Conservation (phyloP, 768 basidiomycete genomes). For the Auricularia cornea region DNA sequence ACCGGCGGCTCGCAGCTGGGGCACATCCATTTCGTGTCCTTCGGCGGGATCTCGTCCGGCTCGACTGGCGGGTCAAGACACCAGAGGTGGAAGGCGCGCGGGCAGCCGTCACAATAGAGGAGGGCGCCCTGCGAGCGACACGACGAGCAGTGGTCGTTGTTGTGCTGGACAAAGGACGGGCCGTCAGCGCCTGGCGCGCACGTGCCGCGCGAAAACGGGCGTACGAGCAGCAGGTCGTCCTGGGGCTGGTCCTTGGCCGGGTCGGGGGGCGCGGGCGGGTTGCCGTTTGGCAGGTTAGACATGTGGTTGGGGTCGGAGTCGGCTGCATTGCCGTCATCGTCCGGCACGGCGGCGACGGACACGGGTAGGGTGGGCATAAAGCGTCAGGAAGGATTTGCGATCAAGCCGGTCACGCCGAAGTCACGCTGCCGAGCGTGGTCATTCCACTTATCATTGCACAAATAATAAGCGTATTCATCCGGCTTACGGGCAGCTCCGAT, state of each 20-base stretch:
- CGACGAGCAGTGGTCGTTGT: slow-evolving; percentile 81
- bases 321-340: slow-evolving; percentile 1
- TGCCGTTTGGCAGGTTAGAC: not conserved
- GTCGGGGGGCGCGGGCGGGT: not conserved
- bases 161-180: slow-evolving; percentile 29
- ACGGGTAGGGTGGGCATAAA: no score
- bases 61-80: slow-evolving; percentile 96
- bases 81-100: slow-evolving; percentile 90
- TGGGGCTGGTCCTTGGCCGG: not conserved
- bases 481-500: not conserved
- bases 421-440: no score
- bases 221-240: not conserved
- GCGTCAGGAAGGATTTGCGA: no score
- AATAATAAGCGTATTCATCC: not conserved
- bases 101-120: slow-evolving; percentile 96
- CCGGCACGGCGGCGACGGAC: not conserved
- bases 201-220: not conserved
- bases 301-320: slow-evolving; percentile 7
- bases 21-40: slow-evolving; percentile 67
- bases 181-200: slow-evolving; percentile 1
- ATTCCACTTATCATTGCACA: no score
- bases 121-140: slow-evolving; percentile 76
- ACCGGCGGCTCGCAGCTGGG: slow-evolving; percentile 60
- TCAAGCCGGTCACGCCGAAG: no score
- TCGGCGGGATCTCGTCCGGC: slow-evolving; percentile 75